Evolutionary conservation across 2,329 filamentous ascomycete species (phyloP), one percentile per base, ranked within the genome.

Genomic region (Zarea fungicola): DNA sequence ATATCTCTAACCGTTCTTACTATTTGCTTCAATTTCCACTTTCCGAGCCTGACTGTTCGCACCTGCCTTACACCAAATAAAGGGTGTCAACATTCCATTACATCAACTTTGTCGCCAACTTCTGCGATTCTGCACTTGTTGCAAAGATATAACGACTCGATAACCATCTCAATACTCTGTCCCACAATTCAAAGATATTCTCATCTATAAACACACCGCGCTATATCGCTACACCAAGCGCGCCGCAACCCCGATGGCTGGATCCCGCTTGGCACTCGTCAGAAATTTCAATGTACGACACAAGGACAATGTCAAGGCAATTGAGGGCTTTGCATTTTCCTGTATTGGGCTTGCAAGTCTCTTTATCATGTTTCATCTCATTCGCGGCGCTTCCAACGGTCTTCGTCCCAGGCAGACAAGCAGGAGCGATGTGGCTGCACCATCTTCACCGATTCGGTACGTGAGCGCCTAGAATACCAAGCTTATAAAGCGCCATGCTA

Each of bases 301-400:
- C n/a, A 6, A 4, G 11, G 32, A 45, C 22, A 50, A 50, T 22
- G 32, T 50, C 29, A 34, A 14, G 7, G 41, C 48, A 11, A 34
- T 46, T 16, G 48, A 50, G 29, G 41, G 35, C 2, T 50, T 50
- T 22, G 35, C 48, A 14, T 45, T 48, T 42, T 10, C 42, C 16
- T 28, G 16, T 26, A 22, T 46, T 8, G 35, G 25, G 2, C 21
- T 50, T 34, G 35, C 18, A 8, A 29, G 34, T 9, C 2, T 36
- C 7, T 48, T 48, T 18, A 31, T 50, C 14, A 28, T 50, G 6
- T 32, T 40, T 11, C 42, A 50, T 45, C 34, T 41, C 14, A 34
- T 29, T 11, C 21, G 35, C 28, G 13, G 3, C 11, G 36, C 29
- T 11, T 50, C 28, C 16, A 41, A 40, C 19, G 26, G n/a, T 11